phyloP scores from a whole-genome alignment of 192 early-diverging fungal genomes.

The Backusella morwellensis region DNA sequence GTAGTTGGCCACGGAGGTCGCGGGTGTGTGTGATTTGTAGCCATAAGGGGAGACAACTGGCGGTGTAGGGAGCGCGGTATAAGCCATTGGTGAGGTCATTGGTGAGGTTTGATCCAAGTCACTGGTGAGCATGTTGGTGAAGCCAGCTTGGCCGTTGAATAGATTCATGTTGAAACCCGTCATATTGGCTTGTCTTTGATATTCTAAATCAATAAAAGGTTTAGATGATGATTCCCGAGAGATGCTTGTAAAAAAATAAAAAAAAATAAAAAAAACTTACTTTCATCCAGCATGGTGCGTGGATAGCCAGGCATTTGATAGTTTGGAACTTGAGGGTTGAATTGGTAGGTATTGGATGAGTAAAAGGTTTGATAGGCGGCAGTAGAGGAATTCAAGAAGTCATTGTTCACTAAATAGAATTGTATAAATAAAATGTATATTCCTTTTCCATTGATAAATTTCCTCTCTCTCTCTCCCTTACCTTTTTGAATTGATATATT shows the following conservation, averaged over 20 bases:
- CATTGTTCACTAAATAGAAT: neutral
- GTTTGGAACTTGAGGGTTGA: neutral
- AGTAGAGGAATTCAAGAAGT: neutral
- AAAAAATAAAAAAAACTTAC: neutral
- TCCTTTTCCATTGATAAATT: too few species aligned
- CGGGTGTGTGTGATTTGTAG: neutral
- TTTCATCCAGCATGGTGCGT: neutral
- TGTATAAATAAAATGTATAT: too few species aligned
- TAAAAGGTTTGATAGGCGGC: neutral
- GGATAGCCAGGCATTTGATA: neutral
- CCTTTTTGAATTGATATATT: neutral
- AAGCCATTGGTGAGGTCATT: neutral
- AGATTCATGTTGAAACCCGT: neutral
- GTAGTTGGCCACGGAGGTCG: neutral
- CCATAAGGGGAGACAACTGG: neutral
- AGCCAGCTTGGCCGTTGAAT: neutral
- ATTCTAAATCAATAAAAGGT: neutral
- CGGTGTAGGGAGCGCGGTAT: neutral
- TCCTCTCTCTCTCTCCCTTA: neutral
- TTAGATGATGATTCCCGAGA: too few species aligned
- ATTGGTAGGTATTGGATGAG: neutral
- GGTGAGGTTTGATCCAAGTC: neutral
- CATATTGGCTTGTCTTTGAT: neutral
- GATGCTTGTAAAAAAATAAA: too few species aligned
- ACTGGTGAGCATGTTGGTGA: neutral